These are phyloP conservation scores for Bremia lactucae DNA, from an alignment of 352 stramenopile genomes.

Conservation along the genomic window DNA sequence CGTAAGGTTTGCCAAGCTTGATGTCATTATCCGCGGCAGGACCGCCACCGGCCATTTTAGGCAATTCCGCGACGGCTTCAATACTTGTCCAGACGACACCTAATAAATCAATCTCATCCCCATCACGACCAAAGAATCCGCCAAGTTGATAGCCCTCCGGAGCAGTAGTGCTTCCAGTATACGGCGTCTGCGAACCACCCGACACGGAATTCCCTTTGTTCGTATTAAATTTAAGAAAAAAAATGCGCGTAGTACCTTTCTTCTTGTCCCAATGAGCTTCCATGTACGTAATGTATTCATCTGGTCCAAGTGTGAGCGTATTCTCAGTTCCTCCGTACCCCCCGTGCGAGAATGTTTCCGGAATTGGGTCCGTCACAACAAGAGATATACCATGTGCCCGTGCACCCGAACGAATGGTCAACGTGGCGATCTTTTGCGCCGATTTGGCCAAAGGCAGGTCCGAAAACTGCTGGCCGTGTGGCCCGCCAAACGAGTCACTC, in stretches of 20 bases:
- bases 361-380: neutral
- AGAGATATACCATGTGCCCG: neutral
- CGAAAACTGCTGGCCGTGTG: conserved; percentile 6
- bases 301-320: neutral
- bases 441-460: neutral
- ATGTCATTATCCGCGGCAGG: too few species aligned
- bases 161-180: conserved; percentile 2
- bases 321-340: neutral
- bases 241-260: conserved; percentile 7
- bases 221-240: conserved; percentile 13
- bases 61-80: conserved; percentile 1
- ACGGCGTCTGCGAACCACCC: conserved; percentile 5
- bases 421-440: neutral
- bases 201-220: conserved; percentile 7
- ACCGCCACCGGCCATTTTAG: too few species aligned
- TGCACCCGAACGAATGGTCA: neutral
- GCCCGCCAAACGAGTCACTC: conserved; percentile 4
- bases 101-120: conserved; percentile 13
- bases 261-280: conserved; percentile 12
- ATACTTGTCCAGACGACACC: conserved; percentile 11
- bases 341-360: neutral
- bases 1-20: conserved; percentile 7
- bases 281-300: conserved; percentile 4
- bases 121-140: conserved; percentile 9
- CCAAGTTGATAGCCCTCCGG: conserved; percentile 9